These are phyloP conservation scores for Lunularia cruciata DNA, from an alignment of 225 moss, liverwort and hornwort genomes.

Conservation along the genomic window DNA sequence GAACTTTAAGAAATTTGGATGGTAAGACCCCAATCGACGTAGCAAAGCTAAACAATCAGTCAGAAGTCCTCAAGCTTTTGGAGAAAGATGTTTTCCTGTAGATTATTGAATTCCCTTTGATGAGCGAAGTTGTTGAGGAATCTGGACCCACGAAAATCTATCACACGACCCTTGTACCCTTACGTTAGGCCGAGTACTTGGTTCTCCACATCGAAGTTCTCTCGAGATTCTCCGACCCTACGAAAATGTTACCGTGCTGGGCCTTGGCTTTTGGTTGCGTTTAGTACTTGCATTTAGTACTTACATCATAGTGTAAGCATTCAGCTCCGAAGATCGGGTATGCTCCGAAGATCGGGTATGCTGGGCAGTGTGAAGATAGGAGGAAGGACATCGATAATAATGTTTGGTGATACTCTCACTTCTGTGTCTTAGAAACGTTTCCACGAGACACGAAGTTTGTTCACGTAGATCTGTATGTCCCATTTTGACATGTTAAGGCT, in stretches of 20 bases:
- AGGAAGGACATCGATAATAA: constrained; percentile 1
- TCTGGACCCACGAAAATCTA: constrained; percentile 1
- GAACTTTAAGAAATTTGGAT: constrained; percentile 93
- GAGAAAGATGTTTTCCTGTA: constrained; percentile 95
- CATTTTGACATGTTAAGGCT: constrained; percentile 18
- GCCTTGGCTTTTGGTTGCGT: constrained; percentile 18
- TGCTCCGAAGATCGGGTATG: constrained; percentile 8
- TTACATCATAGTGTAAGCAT: constrained; percentile 19
- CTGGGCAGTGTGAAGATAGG: constrained; percentile 17
- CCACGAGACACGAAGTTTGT: constrained; percentile 12
- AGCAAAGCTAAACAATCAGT: constrained; percentile 95
- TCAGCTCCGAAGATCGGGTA: constrained; percentile 13
- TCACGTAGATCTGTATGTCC: constrained; percentile 15
- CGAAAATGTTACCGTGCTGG: constrained; percentile 5
- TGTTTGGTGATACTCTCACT: constrained; percentile 7
- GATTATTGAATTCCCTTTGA: constrained; percentile 27
- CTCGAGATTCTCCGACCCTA: constrained; percentile 24
- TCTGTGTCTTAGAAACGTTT: constrained; percentile 10
- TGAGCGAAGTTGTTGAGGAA: constrained; percentile 15
- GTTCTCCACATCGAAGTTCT: constrained; percentile 18
- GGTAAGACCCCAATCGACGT: constrained; percentile 98
- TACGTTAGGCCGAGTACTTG: constrained; percentile 7
- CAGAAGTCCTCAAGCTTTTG: constrained; percentile 83
- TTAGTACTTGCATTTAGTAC: not conserved
- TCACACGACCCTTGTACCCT: constrained; percentile 2